Base-by-base conservation (phyloP, 1,284 basidiomycete genomes). In the Trichosporon faecale region DNA sequence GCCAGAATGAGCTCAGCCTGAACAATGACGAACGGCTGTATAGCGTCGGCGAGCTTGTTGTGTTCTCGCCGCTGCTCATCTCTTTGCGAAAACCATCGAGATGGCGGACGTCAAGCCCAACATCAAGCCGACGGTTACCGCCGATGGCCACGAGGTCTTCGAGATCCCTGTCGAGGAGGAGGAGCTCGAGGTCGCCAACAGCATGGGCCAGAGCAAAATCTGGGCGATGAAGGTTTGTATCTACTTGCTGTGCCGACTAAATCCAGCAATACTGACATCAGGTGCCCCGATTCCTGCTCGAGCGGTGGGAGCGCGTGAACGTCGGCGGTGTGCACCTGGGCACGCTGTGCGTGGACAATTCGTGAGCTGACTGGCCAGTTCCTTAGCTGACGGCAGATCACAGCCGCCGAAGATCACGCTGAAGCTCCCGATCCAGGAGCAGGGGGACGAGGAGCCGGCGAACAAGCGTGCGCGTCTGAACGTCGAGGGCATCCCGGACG, bases 271-370 rank as follows among this genome's bases (percentile, higher is more conserved):
- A 55, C 29, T 68, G 31, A 68, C 57, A 6, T 40, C 70, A 85
- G 79, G 82, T 87, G 31, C 86, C 86, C 12, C 79, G 84, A 16
- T 87, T 87, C 76, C 70, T 87, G 21, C 77, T 85, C 35, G 84
- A 87, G 70, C 80, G 83, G 35, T 87, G 86, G 86, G 79, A 80
- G 71, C 75, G 79, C 21, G 82, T 85, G 14, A 75, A 78, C n/a
- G 79, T 84, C 66, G 82, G 82, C 23, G 86, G 85, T 23, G 76
- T 84, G 37, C 79, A 84, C 3, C 71, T 87, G 14, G 86, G 86
- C 3, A 84, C 83, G 2, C 81, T 87, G 44, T 73, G 85, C 1
- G 83, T 87, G 1, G 86, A 86, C 72, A 84, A 85, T 68, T 74
- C 74, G 83, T 83, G 67, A 69, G 79, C 74, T 29, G 21, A 4